Evolutionary conservation across 2,329 filamentous ascomycete species (phyloP).

Genomic region (Fusarium newnesense): DNA sequence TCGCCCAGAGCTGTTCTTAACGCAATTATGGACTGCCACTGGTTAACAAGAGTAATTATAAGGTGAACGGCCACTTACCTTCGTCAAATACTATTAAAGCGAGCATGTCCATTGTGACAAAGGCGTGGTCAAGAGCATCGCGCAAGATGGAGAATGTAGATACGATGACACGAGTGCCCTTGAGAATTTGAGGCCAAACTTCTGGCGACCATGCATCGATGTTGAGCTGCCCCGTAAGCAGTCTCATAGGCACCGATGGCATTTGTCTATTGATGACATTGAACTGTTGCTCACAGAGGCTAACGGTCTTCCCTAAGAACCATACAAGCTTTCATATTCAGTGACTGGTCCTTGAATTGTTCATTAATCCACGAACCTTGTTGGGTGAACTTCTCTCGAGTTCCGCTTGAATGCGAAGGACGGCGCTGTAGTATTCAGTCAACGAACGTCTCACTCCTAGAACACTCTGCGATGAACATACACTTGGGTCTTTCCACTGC

Average conservation of each 20-base stretch:
- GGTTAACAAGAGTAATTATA: constrained; percentile 4
- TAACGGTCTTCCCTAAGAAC: constrained; percentile 78
- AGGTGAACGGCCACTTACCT: constrained; percentile 59
- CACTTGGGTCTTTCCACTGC: constrained; percentile 83
- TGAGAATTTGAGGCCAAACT: constrained; percentile 74
- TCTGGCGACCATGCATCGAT: constrained; percentile 77
- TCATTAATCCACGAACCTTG: constrained; percentile 67
- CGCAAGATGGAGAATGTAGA: constrained; percentile 80
- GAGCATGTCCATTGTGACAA: constrained; percentile 72
- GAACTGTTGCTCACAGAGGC: constrained; percentile 74
- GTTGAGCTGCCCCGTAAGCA: constrained; percentile 75
- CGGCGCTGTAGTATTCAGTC: constrained; percentile 60
- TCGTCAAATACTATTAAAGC: constrained; percentile 85
- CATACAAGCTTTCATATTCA: constrained; percentile 66
- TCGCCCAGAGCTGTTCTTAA: constrained; percentile 70
- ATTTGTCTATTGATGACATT: constrained; percentile 69
- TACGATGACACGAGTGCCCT: constrained; percentile 75
- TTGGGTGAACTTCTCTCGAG: constrained; percentile 62
- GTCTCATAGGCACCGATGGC: constrained; percentile 65
- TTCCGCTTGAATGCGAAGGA: constrained; percentile 74
- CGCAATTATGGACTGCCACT: constrained; percentile 76
- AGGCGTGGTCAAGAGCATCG: constrained; percentile 79
- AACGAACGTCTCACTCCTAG: constrained; percentile 28
- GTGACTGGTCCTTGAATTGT: neutral
- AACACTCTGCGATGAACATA: constrained; percentile 52